Evolutionary conservation across 495 filamentous ascomycete genomes (phyloP).

Genomic region (Neurospora sp.): DNA sequence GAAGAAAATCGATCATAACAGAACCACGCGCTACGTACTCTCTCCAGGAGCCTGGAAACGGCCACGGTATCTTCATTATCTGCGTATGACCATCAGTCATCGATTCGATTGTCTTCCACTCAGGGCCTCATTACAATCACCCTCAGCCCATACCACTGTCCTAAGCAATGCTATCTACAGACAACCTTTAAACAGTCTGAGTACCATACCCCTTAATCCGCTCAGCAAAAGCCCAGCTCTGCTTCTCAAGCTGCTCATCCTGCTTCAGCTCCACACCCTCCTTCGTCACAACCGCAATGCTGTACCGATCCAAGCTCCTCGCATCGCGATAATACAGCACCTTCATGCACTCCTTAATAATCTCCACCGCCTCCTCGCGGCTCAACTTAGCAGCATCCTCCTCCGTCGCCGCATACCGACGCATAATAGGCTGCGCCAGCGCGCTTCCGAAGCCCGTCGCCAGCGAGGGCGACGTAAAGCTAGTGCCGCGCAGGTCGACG

Average conservation of each 20-base stretch:
- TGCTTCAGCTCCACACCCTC: conserved; percentile 76
- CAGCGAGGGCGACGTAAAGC: conserved; percentile 74
- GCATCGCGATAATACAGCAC: conserved; percentile 97
- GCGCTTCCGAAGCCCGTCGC: conserved; percentile 92
- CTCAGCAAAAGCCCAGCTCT: conserved; percentile 97
- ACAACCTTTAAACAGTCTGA: conserved; percentile 33
- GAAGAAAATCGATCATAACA: neutral
- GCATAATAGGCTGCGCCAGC: conserved; percentile 84
- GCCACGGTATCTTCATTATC: neutral
- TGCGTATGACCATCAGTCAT: neutral
- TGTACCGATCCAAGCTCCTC: conserved; percentile 81
- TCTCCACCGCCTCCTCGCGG: conserved; percentile 67
- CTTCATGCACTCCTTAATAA: conserved; percentile 90
- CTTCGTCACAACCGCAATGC: conserved; percentile 78
- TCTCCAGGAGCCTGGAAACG: neutral
- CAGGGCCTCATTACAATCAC: neutral
- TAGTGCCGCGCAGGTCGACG: conserved; percentile 87
- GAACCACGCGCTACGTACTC: neutral
- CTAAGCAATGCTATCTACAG: neutral
- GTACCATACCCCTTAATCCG: conserved; percentile 53
- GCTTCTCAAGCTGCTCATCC: conserved; percentile 58
- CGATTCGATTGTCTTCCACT: neutral
- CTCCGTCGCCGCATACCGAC: conserved; percentile 73
- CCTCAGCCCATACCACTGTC: neutral
- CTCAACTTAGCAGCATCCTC: conserved; percentile 55